Evolutionary conservation across 2,329 filamentous ascomycete species (phyloP).

Genomic region (Aspergillus novoparasiticus): DNA sequence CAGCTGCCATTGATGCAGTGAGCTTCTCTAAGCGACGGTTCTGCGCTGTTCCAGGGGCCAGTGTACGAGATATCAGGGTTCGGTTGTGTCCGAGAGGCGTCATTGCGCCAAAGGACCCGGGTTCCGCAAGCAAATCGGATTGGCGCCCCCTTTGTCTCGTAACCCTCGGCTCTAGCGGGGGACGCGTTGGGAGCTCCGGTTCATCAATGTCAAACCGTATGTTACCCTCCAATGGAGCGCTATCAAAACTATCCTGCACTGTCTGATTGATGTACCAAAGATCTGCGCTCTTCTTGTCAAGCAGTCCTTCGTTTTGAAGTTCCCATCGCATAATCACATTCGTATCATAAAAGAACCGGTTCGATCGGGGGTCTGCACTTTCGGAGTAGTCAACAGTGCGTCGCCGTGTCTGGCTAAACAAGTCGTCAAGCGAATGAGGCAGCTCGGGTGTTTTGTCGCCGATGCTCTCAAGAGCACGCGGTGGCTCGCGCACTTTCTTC

Average conservation of each 20-base stretch:
- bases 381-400: conserved; percentile 18
- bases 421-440: conserved; percentile 34
- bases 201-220: conserved; percentile 37
- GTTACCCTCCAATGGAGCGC: conserved; percentile 32
- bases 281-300: conserved; percentile 25
- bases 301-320: conserved; percentile 32
- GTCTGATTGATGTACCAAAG: conserved; percentile 43
- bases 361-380: conserved; percentile 26
- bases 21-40: conserved; percentile 33
- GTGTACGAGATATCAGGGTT: neutral
- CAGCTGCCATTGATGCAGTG: conserved; percentile 20
- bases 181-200: conserved; percentile 8
- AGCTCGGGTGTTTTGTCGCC: conserved; percentile 13
- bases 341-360: conserved; percentile 32
- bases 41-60: conserved; percentile 2
- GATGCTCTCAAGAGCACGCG: neutral
- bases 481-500: neutral
- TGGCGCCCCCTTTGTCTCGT: conserved; percentile 9
- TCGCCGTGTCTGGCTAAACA: conserved; percentile 26
- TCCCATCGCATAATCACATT: conserved; percentile 43
- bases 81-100: neutral
- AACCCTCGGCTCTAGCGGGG: conserved; percentile 7
- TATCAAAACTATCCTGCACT: conserved; percentile 33
- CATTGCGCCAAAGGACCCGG: neutral
- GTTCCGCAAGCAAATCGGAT: neutral